These are phyloP conservation scores for Durusdinium trenchii DNA, from an alignment of 73 alveolate genomes.

Conservation along the genomic window DNA sequence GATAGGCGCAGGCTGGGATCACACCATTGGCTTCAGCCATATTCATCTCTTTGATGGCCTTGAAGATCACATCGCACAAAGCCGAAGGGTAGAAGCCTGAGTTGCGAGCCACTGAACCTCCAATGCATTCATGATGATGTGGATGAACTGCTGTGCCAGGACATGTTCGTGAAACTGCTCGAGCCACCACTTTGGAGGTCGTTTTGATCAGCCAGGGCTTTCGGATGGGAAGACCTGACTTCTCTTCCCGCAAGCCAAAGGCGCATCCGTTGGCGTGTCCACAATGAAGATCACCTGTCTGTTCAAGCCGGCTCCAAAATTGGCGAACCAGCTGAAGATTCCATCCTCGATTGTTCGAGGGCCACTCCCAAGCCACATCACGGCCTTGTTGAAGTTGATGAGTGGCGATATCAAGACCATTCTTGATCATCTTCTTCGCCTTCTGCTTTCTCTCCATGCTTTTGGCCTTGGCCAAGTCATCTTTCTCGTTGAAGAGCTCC, in stretches of 20 bases:
- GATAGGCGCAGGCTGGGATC: background rate
- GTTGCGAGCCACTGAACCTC: background rate
- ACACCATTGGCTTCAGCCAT: background rate
- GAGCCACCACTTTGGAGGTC: background rate
- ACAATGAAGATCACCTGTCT: background rate
- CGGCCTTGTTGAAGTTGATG: background rate
- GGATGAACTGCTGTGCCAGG: background rate
- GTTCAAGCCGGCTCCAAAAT: background rate
- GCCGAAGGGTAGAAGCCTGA: background rate
- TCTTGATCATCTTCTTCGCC: background rate
- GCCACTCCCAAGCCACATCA: slow-evolving; percentile 45
- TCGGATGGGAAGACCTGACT: too few species aligned
- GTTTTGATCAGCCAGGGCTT: background rate
- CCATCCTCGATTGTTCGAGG: background rate
- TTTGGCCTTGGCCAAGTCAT: background rate
- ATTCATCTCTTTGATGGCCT: background rate
- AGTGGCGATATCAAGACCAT: background rate
- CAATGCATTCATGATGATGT: background rate
- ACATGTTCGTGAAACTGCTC: background rate
- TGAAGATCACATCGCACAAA: background rate
- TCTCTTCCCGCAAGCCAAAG: background rate
- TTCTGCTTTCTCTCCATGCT: background rate
- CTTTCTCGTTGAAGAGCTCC: background rate
- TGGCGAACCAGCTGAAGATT: background rate
- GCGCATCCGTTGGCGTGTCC: background rate